Evolutionary conservation across 441 rosid species (phyloP), one percentile per base, ranked within the genome.

Genomic region (Viola pubescens): DNA sequence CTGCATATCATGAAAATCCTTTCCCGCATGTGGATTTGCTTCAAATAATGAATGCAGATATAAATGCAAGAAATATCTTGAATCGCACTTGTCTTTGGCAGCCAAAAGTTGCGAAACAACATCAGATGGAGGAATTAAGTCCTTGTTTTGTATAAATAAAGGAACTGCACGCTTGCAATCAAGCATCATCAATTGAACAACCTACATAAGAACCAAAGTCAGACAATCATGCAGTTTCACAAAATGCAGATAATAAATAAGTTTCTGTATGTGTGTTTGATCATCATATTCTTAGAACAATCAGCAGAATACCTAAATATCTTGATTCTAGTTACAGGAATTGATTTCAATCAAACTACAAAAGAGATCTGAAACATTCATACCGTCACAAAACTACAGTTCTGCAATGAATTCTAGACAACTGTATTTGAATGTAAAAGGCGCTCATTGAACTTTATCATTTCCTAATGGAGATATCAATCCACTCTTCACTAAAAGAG

Each of bases 1-100:
- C 98, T 89, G 99, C 92, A 94, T 82, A 77, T 91, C 97, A 74
- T 91, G 99, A 78, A 77, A 91, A 68, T 91, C 98, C 75, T 69
- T 91, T 70, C 98, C 99, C 47, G 77, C 79, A 74, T 89, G 82
- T 41, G 85, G 89, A 70, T 81, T 82, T 60, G 74, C 92, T 85
- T 82, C 91, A 79, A 81, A 94, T 59, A 94, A 70, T n/a, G 85
- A 69, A 75, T 89, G 97, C 59, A 94, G 81, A 75, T 91, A 94
- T 58, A 78, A 71, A 78, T 91, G 81, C 82, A 91, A 76, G 81
- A 82, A 91, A 73, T 72, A 83, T 83, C 94, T 87, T 40, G 96
- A 81, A 78, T 84, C 85, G 44, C 94, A 81, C 77, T 85, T 82
- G 4, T 79, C 73, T 67, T 76, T 62, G 54, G 89, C 76, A 69